A percentile compares a stretch with the other conserved stretches of the same genome.
These are phyloP conservation scores for Ophiorrhiza pumila DNA, from an alignment of 257 asterid species.

Conservation along the genomic window DNA sequence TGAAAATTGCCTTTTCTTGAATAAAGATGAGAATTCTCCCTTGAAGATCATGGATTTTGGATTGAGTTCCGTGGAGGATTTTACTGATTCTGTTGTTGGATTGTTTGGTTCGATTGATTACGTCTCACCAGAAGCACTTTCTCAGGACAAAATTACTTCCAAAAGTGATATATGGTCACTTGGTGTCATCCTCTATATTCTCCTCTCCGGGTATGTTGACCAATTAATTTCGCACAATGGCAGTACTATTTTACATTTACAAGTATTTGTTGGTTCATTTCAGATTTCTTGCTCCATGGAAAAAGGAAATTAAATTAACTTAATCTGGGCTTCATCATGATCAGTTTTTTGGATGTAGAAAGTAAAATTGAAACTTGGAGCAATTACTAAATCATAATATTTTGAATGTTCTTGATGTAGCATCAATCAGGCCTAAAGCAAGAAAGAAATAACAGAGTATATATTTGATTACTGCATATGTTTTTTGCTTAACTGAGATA, in stretches of 20 bases:
- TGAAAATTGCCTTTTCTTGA: slow-evolving; percentile 71
- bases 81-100: slow-evolving; percentile 70
- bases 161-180: slow-evolving; percentile 85
- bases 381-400: not conserved
- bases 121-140: slow-evolving; percentile 82
- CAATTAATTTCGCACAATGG: not conserved
- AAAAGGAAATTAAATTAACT: not conserved
- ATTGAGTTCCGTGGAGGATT: slow-evolving; percentile 76
- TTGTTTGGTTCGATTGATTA: slow-evolving; percentile 83
- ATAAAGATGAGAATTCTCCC: slow-evolving; percentile 52
- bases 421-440: too few relatives aligned
- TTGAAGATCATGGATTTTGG: slow-evolving; percentile 91
- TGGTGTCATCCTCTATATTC: slow-evolving; percentile 84
- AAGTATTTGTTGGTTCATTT: too few relatives aligned
- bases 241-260: not conserved
- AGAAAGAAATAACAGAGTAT: too few relatives aligned
- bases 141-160: slow-evolving; percentile 43
- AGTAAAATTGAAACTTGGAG: not conserved
- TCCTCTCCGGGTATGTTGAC: slow-evolving; percentile 66
- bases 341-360: not conserved
- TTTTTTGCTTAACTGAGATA: not conserved
- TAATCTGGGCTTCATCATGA: too few relatives aligned
- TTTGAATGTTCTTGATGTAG: too few relatives aligned
- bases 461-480: too few relatives aligned
- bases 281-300: not conserved